A percentile compares a stretch with the other conserved stretches of the same genome.
Conservation (phyloP, 768 basidiomycete species). For the Naganishia vaughanmartiniae region DNA sequence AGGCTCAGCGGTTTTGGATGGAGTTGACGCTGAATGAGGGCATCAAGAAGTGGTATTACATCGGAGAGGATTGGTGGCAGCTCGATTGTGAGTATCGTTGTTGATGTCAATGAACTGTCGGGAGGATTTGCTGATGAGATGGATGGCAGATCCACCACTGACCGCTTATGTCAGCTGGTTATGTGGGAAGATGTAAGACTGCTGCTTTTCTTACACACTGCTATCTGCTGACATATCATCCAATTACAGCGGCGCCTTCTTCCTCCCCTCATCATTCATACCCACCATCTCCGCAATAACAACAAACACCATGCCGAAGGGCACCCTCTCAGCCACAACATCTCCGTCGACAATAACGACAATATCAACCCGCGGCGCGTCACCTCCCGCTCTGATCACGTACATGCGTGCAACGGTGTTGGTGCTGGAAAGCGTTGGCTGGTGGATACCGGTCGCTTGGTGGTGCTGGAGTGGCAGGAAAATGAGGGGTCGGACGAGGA, state of each 20-base stretch:
- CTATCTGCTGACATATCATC: conserved; percentile 38
- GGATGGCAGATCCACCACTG: conserved; percentile 66
- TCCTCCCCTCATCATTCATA: conserved; percentile 68
- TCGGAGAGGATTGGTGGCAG: conserved; percentile 88
- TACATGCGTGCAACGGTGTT: conserved; percentile 81
- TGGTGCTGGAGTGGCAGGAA: conserved; percentile 62
- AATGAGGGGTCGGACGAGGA: conserved; percentile 67
- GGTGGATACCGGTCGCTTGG: conserved; percentile 68
- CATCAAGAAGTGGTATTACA: conserved; percentile 72
- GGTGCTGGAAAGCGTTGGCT: conserved; percentile 66
- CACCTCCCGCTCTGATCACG: conserved; percentile 63
- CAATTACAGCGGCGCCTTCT: conserved; percentile 56
- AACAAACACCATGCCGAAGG: background rate
- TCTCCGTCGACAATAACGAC: background rate
- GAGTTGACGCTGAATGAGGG: conserved; percentile 72
- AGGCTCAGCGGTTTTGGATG: conserved; percentile 95
- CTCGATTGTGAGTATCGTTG: conserved; percentile 62
- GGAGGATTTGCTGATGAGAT: background rate
- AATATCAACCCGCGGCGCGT: conserved; percentile 65
- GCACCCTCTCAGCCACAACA: background rate
- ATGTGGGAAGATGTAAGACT: conserved; percentile 69
- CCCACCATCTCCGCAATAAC: conserved; percentile 41
- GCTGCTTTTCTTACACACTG: background rate
- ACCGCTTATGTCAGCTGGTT: conserved; percentile 87
- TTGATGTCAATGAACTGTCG: no score